Evolutionary conservation across 73 alveolate species (phyloP).

Genomic region (Urostyla sp.): DNA sequence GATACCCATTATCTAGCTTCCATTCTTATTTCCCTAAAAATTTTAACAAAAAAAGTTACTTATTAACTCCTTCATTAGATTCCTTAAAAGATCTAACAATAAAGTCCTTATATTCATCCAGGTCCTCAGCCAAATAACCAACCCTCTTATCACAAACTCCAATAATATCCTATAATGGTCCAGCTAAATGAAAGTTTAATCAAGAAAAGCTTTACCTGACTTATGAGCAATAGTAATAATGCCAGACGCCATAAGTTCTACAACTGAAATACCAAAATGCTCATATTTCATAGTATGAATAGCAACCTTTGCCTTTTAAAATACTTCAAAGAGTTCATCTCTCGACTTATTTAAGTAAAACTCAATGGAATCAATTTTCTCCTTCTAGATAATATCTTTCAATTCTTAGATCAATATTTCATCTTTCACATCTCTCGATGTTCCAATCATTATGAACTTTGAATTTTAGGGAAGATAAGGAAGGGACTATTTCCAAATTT

Average conservation of each 20-base stretch:
- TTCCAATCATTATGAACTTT: conserved; percentile 82
- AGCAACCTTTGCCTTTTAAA: conserved; percentile 87
- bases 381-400: conserved; percentile 47
- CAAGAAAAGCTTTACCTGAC: conserved; percentile 60
- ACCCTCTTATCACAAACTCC: conserved; percentile 50
- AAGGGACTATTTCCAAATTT: conserved; percentile 59
- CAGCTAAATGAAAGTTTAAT: conserved; percentile 77
- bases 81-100: conserved; percentile 10
- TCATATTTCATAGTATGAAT: conserved; percentile 95
- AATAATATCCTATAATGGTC: conserved; percentile 96
- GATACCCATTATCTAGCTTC: conserved; percentile 41
- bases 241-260: conserved; percentile 98
- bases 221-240: conserved; percentile 95
- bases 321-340: conserved; percentile 67
- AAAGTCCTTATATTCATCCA: conserved; percentile 75
- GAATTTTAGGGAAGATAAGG: conserved; percentile 49
- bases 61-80: not conserved
- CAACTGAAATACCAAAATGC: conserved; percentile 96
- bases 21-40: not conserved
- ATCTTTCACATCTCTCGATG: conserved; percentile 88
- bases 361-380: conserved; percentile 65
- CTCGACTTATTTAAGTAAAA: conserved; percentile 79
- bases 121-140: conserved; percentile 82
- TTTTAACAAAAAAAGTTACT: not conserved
- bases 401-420: conserved; percentile 60